phyloP scores from a whole-genome alignment of 805 yeast genomes.

The Spathaspora girioi region DNA sequence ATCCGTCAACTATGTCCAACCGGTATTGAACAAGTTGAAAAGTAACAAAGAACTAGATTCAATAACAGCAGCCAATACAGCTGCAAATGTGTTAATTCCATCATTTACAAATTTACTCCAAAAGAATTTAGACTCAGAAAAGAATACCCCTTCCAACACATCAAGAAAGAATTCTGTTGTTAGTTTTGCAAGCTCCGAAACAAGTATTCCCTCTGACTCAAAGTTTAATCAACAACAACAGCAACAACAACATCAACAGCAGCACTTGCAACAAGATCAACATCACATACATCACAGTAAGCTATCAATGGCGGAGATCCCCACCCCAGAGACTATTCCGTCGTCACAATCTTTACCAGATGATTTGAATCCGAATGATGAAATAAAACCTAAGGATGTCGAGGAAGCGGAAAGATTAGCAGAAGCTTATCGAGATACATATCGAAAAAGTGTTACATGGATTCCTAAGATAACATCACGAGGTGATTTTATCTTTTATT shows the following conservation, averaged over 20 bases:
- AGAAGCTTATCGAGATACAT: conserved; percentile 17
- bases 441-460: conserved; percentile 43
- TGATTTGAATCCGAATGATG: background rate
- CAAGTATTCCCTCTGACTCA: conserved; percentile 23
- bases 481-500: conserved; percentile 56
- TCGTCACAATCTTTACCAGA: conserved; percentile 1
- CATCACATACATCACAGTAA: background rate
- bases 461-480: conserved; percentile 54
- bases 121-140: conserved; percentile 33
- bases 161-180: conserved; percentile 47
- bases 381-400: conserved; percentile 9
- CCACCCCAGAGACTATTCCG: background rate
- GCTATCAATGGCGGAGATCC: background rate
- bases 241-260: background rate
- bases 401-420: conserved; percentile 28
- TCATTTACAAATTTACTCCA: conserved; percentile 35
- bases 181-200: conserved; percentile 46
- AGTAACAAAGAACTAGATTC: conserved; percentile 39
- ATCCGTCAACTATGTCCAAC: conserved; percentile 41
- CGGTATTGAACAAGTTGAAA: conserved; percentile 34
- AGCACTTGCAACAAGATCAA: background rate
- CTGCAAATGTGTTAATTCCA: conserved; percentile 43
- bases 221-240: conserved; percentile 7
- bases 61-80: conserved; percentile 44
- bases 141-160: conserved; percentile 28